Percentiles rank a stretch among this genome's conserved stretches.
phyloP scores from a whole-genome alignment of 208 protist species.

The Acanthamoeba pearcei region DNA sequence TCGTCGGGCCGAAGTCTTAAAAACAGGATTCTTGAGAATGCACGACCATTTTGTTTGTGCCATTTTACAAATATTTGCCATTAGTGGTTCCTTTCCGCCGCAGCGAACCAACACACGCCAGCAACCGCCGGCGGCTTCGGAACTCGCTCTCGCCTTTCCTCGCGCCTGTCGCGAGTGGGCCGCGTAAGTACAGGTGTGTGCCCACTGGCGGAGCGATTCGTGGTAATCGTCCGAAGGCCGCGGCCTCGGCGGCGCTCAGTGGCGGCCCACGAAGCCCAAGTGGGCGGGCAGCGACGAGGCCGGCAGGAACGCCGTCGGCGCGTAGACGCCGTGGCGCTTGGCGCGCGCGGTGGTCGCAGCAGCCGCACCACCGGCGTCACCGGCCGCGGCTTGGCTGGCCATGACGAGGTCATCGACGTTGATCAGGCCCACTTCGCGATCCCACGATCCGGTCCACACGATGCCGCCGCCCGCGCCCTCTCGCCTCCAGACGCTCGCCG shows the following conservation, averaged over 20 bases:
- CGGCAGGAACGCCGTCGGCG: background rate
- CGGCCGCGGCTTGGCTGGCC: background rate
- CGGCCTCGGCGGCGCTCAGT: no score
- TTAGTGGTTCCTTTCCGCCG: background rate
- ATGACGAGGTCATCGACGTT: slow-evolving; percentile 12
- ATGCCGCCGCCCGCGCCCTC: background rate
- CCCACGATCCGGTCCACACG: slow-evolving; percentile 47
- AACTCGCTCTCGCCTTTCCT: background rate
- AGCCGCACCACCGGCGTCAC: background rate
- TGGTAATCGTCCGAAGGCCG: no score
- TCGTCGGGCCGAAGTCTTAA: background rate
- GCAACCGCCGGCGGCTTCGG: no score
- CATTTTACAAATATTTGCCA: background rate
- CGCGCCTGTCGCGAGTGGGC: no score
- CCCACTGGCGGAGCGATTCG: background rate
- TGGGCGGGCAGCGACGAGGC: background rate
- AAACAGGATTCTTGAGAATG: background rate
- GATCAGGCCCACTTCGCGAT: background rate
- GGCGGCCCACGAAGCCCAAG: background rate
- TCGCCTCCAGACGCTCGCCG: background rate
- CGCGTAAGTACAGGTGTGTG: no score
- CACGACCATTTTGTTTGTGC: rapidly evolving
- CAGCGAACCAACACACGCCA: background rate
- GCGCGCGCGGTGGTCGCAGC: background rate
- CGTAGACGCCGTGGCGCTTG: no score